Base-by-base conservation (phyloP, 176 grass and related monocot genomes). In the Aegilops sharonensis region DNA sequence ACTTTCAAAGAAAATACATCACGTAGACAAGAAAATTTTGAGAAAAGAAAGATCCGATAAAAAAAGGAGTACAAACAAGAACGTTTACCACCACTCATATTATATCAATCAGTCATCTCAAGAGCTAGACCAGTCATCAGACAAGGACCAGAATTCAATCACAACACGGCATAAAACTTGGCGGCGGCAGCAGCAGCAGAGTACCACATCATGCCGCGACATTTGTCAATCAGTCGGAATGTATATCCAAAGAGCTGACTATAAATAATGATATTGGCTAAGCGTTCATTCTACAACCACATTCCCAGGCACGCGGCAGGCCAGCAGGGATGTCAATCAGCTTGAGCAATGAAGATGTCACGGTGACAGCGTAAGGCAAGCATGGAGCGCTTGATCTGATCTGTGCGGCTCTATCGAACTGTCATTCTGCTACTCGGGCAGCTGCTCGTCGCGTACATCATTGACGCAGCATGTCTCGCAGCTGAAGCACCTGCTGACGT, bases 401-500 rank as follows among this genome's bases (percentile, higher is more conserved):
- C 75, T 15, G 20, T 27, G 45, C 77, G 47, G n/a, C 25, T 68
- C 35, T 23, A 29, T 64, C 11, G 29, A 78, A 83, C 56, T 45
- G 24, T 70, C 78, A 54, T 47, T 83, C 32, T 67, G 68, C 59
- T 25, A 6, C 60, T 4, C 17, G 17, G 23, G 30, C 59, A 86
- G 76, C 76, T 64, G 24, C 24, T 11, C 15, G 0, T 14, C 20
- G 9, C 9, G 23, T 40, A 50, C 72, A 79, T 86, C 77, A 89
- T 35, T 42, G 67, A 60, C 92, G 89, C 23, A 99, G 90, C 94
- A 99, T 96, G 5, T 99, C 97, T 27, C 91, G 92, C 31, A 99
- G 83, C 47, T 99, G 97, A 94, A 99, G 85, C 40, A 99, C 97
- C 79, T 99, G 97, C 25, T 96, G 92, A 34, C 94, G 88, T 85